A percentile compares a stretch with the other conserved stretches of the same genome.
phyloP scores from a whole-genome alignment of 2,329 filamentous ascomycete genomes.

The Phaeoacremonium minimum region DNA sequence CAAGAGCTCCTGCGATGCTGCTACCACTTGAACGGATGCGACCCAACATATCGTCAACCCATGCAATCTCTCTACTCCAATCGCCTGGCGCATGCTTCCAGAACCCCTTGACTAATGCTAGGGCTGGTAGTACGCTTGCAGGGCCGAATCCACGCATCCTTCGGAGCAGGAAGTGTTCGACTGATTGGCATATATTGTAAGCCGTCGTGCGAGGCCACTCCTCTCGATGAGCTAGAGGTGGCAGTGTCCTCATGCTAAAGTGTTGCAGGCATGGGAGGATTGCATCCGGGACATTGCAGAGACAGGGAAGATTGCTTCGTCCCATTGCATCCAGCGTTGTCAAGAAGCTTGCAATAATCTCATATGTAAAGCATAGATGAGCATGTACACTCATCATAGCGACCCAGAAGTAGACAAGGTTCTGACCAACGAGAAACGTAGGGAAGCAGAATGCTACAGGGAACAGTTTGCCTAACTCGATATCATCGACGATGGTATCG shows the following conservation, averaged over 20 bases:
- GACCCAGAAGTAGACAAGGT: conserved; percentile 13
- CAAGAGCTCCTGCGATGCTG: background rate
- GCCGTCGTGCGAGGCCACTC: conserved; percentile 7
- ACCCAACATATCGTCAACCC: background rate
- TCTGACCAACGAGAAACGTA: conserved; percentile 13
- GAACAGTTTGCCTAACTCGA: conserved; percentile 7
- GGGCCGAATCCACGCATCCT: conserved; percentile 12
- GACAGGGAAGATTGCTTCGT: background rate
- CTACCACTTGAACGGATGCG: background rate
- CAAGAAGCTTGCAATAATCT: background rate
- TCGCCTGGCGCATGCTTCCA: background rate
- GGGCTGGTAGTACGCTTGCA: conserved; percentile 56
- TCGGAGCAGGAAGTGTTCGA: conserved; percentile 14
- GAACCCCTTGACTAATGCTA: conserved; percentile 29
- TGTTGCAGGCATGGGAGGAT: conserved; percentile 1
- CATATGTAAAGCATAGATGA: conserved; percentile 8
- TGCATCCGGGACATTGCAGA: background rate
- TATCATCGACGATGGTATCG: conserved; percentile 1
- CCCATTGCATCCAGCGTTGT: background rate
- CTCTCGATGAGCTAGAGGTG: conserved; percentile 1
- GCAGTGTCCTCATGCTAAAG: conserved; percentile 1
- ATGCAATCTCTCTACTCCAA: background rate
- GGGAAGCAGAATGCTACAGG: conserved; percentile 16
- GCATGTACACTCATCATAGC: conserved; percentile 8
- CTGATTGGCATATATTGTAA: conserved; percentile 15